phyloP scores from a whole-genome alignment of 768 basidiomycete genomes.

The Phlebiopsis gigantea region DNA sequence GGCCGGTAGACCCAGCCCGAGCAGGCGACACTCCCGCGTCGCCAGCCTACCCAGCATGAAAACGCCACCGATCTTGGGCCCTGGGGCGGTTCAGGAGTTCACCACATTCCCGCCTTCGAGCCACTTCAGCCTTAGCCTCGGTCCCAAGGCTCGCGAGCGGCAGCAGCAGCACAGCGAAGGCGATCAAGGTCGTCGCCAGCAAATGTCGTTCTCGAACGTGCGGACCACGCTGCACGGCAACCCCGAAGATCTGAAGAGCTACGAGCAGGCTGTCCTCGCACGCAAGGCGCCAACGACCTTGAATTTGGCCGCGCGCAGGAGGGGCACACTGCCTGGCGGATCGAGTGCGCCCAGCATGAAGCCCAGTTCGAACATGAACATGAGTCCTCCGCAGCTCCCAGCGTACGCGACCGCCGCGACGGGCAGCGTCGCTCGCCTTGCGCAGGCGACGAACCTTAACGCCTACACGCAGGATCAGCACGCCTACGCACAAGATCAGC shows the following conservation, averaged over 20 bases:
- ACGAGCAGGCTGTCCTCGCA: constrained; percentile 73
- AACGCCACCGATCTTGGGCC: constrained; percentile 44
- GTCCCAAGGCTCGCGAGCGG: background rate
- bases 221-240: constrained; percentile 28
- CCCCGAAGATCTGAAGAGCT: constrained; percentile 61
- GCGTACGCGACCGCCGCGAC: background rate
- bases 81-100: constrained; percentile 8
- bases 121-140: constrained; percentile 4
- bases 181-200: constrained; percentile 18
- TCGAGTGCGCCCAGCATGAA: background rate
- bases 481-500: background rate
- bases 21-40: constrained; percentile 46
- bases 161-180: constrained; percentile 2
- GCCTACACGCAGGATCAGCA: background rate
- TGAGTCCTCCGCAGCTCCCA: constrained; percentile 3
- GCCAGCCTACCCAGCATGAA: constrained; percentile 64
- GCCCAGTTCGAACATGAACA: background rate
- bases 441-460: constrained; percentile 8
- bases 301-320: constrained; percentile 43
- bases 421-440: constrained; percentile 1
- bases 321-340: constrained; percentile 14
- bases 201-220: constrained; percentile 19
- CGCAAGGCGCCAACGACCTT: constrained; percentile 56
- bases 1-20: constrained; percentile 18
- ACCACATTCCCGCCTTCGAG: constrained; percentile 7